Base-by-base conservation (phyloP, 139 green algal species). In the Raphidocelis subcapitata region DNA sequence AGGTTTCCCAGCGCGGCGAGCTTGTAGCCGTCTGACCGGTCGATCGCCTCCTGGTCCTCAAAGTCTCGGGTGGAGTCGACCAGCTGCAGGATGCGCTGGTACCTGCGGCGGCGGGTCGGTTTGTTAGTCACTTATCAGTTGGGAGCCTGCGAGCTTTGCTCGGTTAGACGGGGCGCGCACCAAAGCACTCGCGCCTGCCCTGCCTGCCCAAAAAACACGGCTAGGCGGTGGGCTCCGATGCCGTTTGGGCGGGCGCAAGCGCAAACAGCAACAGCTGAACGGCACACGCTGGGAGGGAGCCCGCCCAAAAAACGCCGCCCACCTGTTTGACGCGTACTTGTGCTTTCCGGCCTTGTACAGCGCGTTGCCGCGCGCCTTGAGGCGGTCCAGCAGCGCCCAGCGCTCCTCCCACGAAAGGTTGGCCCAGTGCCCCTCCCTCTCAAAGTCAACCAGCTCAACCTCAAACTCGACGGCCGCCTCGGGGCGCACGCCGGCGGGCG, bases 381-480 rank as follows among this genome's bases (percentile, higher is more conserved):
- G 62, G 5, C 61, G 64, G 2, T 80, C 70, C 20, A 79, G 76
- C 59, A 89, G 64, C 26, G 29, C 47, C 66, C 91, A 82, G 36
- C 82, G 80, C 36, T 86, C 82, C 32, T 69, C 56, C 67, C 86
- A 79, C 0, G 23, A 26, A 54, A 92, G 44, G 47, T 67, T 73
- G 69, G 88, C 75, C 36, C 41, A 79, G 79, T 89, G 82, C 10
- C 75, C 78, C 66, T 88, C 79, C 55, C 68, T 67, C n/a, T 93
- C 68, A 74, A 94, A 95, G 47, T 51, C 37, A 8, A 91, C 10
- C 55, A 95, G 81, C 83, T 90, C 79, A 37, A 93, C 69, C 69
- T 95, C 83, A 60, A 87, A 93, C 69, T 93, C 81, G 28, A 93
- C 80, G 3, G 47, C 36, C 2, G 61, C 60, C 3, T 37, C 33